Evolutionary conservation across 1,284 basidiomycete species (phyloP), one percentile per base, ranked within the genome.

Genomic region (Blastosporella zonata): DNA sequence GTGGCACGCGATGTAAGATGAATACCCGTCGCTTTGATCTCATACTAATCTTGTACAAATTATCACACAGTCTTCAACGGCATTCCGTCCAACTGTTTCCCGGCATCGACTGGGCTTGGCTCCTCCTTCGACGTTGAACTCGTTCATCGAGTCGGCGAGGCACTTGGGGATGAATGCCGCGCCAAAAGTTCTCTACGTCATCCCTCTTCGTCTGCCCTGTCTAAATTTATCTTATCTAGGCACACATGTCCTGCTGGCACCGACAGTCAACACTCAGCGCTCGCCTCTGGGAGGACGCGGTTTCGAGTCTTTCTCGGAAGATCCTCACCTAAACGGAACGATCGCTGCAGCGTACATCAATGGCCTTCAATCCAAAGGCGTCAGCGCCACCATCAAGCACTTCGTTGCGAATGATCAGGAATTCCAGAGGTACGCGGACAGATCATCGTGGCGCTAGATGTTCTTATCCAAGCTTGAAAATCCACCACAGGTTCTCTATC

Each of bases 231-330:
- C 21, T 41, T 25, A 18, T 21, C 6, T 40, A 70, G 70, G 68
- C 18, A 62, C 67, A 25, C 72, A 74, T 55, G 65, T 77, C 35
- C 63, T 79, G 1, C 68, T 80, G 12, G 79, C 68, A 3, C 78
- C 79, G 1, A 80, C 78, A 2, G 69, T 75, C 45, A 82, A 82
- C 56, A 81, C 74, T 3, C 77, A 78, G 49, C 68, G 77, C 18
- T 72, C 72, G 12, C 74, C 74, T 21, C 63, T 75, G 5, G 73
- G 74, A 34, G 73, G 73, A 10, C 70, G 78, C 36, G 69, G 73
- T 17, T 81, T 80, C 53, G 78, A 80, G 55, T 75, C 73, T 13
- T 80, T 76, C 57, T 72, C 73, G 1, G 77, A 81, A 57, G 74
- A 75, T 59, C 67, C 67, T 13, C 59, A 62, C 41, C 47, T 69